These are phyloP conservation scores for Suillus occidentalis DNA, from an alignment of 768 basidiomycete genomes.

Conservation along the genomic window DNA sequence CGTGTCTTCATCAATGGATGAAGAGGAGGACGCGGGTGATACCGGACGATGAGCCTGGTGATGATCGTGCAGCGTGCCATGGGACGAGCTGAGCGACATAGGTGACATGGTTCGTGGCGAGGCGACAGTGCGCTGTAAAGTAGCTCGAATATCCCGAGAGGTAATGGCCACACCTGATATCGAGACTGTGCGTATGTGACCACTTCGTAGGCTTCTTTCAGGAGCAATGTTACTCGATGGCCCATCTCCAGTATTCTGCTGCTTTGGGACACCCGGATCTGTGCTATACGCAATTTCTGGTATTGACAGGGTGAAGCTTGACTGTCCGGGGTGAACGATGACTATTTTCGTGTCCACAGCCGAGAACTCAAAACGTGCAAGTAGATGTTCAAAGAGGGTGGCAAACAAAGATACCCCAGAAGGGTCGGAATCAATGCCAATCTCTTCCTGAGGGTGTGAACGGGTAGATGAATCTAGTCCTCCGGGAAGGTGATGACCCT, in stretches of 20 bases:
- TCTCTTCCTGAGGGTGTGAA: conserved; percentile 17
- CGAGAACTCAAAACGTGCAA: conserved; percentile 78
- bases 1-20: conserved; percentile 63
- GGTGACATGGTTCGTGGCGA: conserved; percentile 29
- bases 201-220: conserved; percentile 17
- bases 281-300: conserved; percentile 60
- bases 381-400: conserved; percentile 72
- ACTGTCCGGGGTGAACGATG: conserved; percentile 61
- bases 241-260: conserved; percentile 28
- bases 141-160: conserved; percentile 42
- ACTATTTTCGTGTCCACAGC: conserved; percentile 68
- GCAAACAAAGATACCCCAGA: conserved; percentile 81
- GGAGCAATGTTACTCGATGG: conserved; percentile 5
- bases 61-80: conserved; percentile 11
- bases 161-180: conserved; percentile 59
- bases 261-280: conserved; percentile 22
- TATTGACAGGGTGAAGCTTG: conserved; percentile 60
- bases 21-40: conserved; percentile 50
- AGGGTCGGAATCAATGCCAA: conserved; percentile 53
- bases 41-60: conserved; percentile 10
- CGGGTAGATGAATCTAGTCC: conserved; percentile 58
- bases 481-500: conserved; percentile 57
- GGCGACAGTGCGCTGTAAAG: conserved; percentile 16
- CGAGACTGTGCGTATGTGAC: conserved; percentile 48
- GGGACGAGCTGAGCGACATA: conserved; percentile 22